Percentiles rank a stretch among this genome's conserved stretches.
These are phyloP conservation scores for Lasiosphaeris hirsuta DNA, from an alignment of 495 filamentous ascomycete species.

Conservation along the genomic window DNA sequence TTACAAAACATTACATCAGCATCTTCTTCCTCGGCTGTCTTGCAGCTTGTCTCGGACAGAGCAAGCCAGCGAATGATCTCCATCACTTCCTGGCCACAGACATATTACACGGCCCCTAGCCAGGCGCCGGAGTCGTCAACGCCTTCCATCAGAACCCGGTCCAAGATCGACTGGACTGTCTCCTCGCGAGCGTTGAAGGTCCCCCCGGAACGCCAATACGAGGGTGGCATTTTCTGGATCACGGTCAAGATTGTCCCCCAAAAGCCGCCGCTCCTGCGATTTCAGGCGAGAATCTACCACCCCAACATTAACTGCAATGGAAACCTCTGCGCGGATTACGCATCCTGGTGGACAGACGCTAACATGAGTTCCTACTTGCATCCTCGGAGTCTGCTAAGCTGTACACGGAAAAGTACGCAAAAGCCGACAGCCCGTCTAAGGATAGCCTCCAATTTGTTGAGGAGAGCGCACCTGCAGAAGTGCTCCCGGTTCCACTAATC, in stretches of 20 bases:
- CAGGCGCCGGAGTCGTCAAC: no score
- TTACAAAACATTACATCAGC: no score
- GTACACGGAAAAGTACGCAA: constrained; percentile 1
- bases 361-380: neutral
- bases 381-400: neutral
- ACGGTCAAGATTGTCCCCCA: neutral
- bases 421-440: neutral
- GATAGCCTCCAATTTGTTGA: no score
- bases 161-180: constrained; percentile 1
- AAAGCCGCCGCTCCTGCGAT: constrained; percentile 3
- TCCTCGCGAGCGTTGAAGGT: constrained; percentile 18
- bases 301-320: constrained; percentile 2
- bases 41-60: no score
- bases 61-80: no score
- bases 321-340: constrained; percentile 7
- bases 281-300: constrained; percentile 8
- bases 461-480: no score
- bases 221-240: constrained; percentile 17
- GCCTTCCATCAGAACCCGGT: constrained; percentile 18
- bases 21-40: no score
- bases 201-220: constrained; percentile 18
- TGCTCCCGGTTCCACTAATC: no score
- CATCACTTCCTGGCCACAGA: no score
- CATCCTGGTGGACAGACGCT: constrained; percentile 10
- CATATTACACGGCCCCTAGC: no score